Base-by-base conservation (phyloP, 306 rosid species). In the Malus fusca region DNA sequence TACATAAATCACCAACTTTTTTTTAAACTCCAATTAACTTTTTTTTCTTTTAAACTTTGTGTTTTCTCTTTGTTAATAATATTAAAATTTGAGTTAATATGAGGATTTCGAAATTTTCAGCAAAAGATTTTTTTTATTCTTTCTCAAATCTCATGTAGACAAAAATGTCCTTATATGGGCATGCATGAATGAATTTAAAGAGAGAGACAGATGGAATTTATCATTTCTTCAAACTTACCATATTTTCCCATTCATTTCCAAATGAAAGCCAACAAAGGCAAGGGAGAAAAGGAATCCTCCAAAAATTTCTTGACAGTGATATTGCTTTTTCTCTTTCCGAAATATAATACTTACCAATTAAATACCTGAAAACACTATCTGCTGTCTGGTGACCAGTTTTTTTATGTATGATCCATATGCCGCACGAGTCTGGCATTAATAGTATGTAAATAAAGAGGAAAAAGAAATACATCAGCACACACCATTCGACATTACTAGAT, bases 291-390 rank as follows among this genome's bases (percentile, higher is more conserved):
- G 85, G 87, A 89, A 83, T 80, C 89, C 75, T 84, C 65, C 80
- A 80, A 83, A 84, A 87, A 80, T 89, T 78, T 78, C 77, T 74
- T 73, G 92, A 88, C n/a, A 77, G 83, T 55, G 93, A 88, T 80
- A 48, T 48, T 48, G 55, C 21, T 17, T 48, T 48, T 66, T 80
- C 78, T 72, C 42, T 33, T 71, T 58, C 55, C 17, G 55, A 48
- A 48, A 48, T 48, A 15, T 1, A 48, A 17, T 6, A 14, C 18
- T 5, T 48, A 48, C 18, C 55, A 48, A 15, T 63, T 23, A 30
- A 22, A 53, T 42, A 64, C 0, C 9, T 4, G n/a, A 66, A 52
- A 51, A 10, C 42, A 35, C 9, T 35, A 35, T 35, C 42, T 6
- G 42, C 73, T 31, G 4, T 40, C 44, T 23, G 59, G 55, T 22